Percentiles rank a stretch among this genome's conserved stretches.
These are phyloP conservation scores for Exobasidium rhododendri DNA, from an alignment of 1,284 basidiomycete genomes.

Conservation along the genomic window DNA sequence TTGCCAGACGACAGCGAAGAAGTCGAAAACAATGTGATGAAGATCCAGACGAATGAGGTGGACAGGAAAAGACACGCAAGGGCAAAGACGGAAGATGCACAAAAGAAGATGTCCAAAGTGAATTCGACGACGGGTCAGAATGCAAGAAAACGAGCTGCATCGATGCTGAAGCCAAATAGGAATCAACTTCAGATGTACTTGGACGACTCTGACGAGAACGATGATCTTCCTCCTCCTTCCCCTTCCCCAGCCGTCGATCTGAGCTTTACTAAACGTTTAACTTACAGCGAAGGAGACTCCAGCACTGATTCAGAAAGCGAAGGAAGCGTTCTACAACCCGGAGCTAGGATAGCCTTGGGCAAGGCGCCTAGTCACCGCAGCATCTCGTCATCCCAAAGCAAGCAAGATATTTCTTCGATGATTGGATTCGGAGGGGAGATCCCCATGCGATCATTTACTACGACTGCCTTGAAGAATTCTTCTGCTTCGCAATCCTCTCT, in stretches of 20 bases:
- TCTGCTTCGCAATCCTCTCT: neutral
- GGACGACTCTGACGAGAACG: neutral
- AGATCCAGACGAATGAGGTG: neutral
- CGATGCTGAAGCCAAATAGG: constrained; percentile 1
- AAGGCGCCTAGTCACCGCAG: constrained; percentile 4
- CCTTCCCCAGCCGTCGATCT: constrained; percentile 33
- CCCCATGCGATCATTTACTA: constrained; percentile 1
- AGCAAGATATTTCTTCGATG: neutral
- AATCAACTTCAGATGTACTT: neutral
- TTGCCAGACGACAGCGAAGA: constrained; percentile 12
- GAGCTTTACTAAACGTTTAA: constrained; percentile 8
- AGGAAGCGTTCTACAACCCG: constrained; percentile 28
- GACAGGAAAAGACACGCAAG: neutral
- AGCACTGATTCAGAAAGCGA: constrained; percentile 9
- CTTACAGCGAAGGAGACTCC: constrained; percentile 8
- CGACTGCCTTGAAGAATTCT: neutral
- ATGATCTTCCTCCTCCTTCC: constrained; percentile 24
- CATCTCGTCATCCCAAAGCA: neutral
- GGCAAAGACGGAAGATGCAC: neutral
- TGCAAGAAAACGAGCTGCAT: constrained; percentile 8
- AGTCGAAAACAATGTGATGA: constrained; percentile 12
- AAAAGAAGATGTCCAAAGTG: neutral
- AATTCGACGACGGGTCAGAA: neutral
- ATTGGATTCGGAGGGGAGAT: constrained; percentile 6
- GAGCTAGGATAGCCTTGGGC: constrained; percentile 6